A percentile compares a stretch with the other conserved stretches of the same genome.
Conservation (phyloP, 140 eudicot genomes). For the Cichorium intybus region DNA sequence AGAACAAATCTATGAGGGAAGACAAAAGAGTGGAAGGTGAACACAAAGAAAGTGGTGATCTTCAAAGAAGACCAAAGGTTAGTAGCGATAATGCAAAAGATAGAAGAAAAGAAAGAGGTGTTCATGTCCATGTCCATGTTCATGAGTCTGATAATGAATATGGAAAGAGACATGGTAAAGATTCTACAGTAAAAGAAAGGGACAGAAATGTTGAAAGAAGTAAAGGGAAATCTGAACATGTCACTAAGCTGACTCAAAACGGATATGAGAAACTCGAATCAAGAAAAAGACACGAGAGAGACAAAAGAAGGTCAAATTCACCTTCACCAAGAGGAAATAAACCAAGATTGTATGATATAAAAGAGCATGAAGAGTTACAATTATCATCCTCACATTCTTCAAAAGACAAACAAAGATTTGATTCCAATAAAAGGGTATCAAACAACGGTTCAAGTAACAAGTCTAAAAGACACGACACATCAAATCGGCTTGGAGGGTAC, state of each 20-base stretch:
- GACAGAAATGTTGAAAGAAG: conserved; percentile 39
- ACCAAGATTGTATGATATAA: conserved; percentile 39
- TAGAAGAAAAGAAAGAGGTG: conserved; percentile 37
- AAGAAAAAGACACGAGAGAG: conserved; percentile 51
- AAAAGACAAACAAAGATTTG: conserved; percentile 52
- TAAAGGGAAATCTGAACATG: conserved; percentile 45
- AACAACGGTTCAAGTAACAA: conserved; percentile 58
- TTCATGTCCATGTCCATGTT: conserved; percentile 29
- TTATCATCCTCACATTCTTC: conserved; percentile 44
- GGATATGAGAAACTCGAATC: conserved; percentile 47
- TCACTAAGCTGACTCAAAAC: conserved; percentile 34
- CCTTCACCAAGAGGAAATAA: conserved; percentile 60
- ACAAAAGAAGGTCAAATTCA: conserved; percentile 59
- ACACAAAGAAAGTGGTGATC: conserved; percentile 29
- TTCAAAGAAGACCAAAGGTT: conserved; percentile 37
- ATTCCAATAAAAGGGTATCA: conserved; percentile 46
- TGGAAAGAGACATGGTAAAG: conserved; percentile 46
- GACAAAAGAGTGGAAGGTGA: conserved; percentile 32
- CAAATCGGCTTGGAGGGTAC: conserved; percentile 92
- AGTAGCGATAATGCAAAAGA: conserved; percentile 28
- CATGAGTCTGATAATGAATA: conserved; percentile 37
- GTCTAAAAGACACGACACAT: conserved; percentile 44
- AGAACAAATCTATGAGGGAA: conserved; percentile 27
- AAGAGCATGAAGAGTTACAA: conserved; percentile 47
- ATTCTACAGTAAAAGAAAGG: conserved; percentile 35